Percentiles rank a stretch among this genome's conserved stretches.
These are phyloP conservation scores for Cryptococcus sp. DNA, from an alignment of 1,284 basidiomycete species.

Conservation along the genomic window DNA sequence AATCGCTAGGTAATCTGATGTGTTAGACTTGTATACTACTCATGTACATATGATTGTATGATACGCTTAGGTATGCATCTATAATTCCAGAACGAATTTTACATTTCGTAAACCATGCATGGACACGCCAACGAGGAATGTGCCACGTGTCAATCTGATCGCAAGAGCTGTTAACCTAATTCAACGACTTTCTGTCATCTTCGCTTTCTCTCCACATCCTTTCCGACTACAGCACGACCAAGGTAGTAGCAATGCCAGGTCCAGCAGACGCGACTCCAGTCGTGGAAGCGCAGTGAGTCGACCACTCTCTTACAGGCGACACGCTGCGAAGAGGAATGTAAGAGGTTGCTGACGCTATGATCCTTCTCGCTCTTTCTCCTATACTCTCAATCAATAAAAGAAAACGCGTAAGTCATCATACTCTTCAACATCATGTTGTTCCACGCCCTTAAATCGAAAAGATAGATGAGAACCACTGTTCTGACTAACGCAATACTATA, in stretches of 20 bases:
- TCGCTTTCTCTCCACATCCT: not conserved
- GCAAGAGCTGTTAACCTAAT: not conserved
- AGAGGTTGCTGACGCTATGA: not conserved
- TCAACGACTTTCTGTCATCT: constrained; percentile 1
- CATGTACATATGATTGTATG: too few relatives aligned
- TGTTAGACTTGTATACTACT: too few relatives aligned
- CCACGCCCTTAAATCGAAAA: not conserved
- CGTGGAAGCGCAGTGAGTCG: constrained; percentile 39
- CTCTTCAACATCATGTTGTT: not conserved
- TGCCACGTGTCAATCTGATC: too few relatives aligned
- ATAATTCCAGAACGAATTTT: too few relatives aligned
- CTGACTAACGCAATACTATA: constrained; percentile 9
- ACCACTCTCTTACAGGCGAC: not conserved
- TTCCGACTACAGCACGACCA: not conserved
- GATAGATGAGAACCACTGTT: not conserved
- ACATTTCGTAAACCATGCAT: too few relatives aligned
- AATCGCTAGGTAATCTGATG: too few relatives aligned
- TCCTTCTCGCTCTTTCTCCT: not conserved
- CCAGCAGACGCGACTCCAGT: constrained; percentile 40
- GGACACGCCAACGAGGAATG: too few relatives aligned
- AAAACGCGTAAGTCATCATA: constrained; percentile 28
- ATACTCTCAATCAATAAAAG: constrained; percentile 6
- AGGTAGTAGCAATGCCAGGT: constrained; percentile 25
- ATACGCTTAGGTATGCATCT: too few relatives aligned
- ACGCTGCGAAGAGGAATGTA: too few relatives aligned